Conservation (phyloP, 768 basidiomycete genomes). For the Lenzites betulinus region DNA sequence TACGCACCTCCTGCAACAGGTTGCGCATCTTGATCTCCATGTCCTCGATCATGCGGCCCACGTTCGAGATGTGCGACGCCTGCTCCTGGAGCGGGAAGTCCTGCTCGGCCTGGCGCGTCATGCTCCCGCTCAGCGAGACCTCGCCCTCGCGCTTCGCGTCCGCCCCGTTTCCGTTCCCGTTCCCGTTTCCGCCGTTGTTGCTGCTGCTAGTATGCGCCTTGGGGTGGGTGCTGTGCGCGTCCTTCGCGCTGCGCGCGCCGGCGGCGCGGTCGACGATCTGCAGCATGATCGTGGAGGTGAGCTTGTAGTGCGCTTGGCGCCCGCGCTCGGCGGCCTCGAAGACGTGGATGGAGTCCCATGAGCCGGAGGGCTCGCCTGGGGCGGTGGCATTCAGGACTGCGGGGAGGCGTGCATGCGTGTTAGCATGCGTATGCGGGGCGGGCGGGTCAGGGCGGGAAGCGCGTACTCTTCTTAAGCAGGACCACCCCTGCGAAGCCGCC, state of each 20-base stretch:
- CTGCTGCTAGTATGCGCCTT: too few species aligned
- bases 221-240: constrained; percentile 23
- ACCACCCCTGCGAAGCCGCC: constrained; percentile 97
- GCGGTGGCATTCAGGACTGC: constrained; percentile 63
- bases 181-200: too few species aligned
- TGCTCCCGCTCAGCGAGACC: constrained; percentile 88
- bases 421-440: neutral
- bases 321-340: constrained; percentile 94
- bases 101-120: constrained; percentile 92
- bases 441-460: neutral
- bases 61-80: constrained; percentile 88
- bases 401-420: neutral
- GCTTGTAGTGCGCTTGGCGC: constrained; percentile 92
- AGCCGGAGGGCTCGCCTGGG: constrained; percentile 69
- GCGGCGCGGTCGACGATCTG: constrained; percentile 66
- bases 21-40: constrained; percentile 99
- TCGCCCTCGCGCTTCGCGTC: constrained; percentile 68
- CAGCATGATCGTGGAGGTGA: constrained; percentile 97
- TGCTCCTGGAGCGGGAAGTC: constrained; percentile 81
- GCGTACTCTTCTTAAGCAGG: constrained; percentile 86
- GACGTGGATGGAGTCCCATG: constrained; percentile 99
- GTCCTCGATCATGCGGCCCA: constrained; percentile 96
- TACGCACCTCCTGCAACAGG: constrained; percentile 76
- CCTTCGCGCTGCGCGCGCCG: constrained; percentile 10
- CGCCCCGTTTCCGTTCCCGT: constrained; percentile 30